These are phyloP conservation scores for Macroventuria anomochaeta DNA, from an alignment of 2,329 filamentous ascomycete species.

Conservation along the genomic window DNA sequence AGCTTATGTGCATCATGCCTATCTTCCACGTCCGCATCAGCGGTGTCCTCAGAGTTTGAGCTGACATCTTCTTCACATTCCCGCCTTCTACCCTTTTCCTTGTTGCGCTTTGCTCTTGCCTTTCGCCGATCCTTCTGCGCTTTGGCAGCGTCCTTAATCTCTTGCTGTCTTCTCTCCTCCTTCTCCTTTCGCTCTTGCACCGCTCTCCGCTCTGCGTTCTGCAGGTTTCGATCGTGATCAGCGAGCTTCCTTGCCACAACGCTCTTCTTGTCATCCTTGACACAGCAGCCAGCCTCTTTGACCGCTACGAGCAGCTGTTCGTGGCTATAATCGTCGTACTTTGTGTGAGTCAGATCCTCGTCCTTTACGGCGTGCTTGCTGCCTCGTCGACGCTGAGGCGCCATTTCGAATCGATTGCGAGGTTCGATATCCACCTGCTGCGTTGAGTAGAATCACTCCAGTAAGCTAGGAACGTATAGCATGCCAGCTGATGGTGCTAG, in stretches of 20 bases:
- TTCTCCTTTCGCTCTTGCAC: constrained; percentile 17
- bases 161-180: constrained; percentile 14
- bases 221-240: constrained; percentile 8
- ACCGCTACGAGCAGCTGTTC: constrained; percentile 28
- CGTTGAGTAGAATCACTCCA: background rate
- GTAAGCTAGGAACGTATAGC: background rate
- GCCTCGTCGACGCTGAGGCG: constrained; percentile 34
- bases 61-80: constrained; percentile 26
- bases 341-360: constrained; percentile 34
- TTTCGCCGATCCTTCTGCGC: constrained; percentile 1
- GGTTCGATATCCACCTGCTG: background rate
- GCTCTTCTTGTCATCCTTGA: constrained; percentile 42
- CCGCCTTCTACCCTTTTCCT: constrained; percentile 14
- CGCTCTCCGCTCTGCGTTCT: constrained; percentile 12
- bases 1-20: constrained; percentile 5
- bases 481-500: too few species aligned
- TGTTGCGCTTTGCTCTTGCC: constrained; percentile 16
- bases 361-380: constrained; percentile 41
- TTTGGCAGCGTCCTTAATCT: constrained; percentile 9
- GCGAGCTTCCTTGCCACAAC: constrained; percentile 35
- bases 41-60: constrained; percentile 20
- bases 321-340: constrained; percentile 37
- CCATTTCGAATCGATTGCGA: background rate
- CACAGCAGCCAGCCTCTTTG: constrained; percentile 30
- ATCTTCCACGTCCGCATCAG: constrained; percentile 3